Evolutionary conservation across 2,329 filamentous ascomycete genomes (phyloP), one percentile per base, ranked within the genome.

Genomic region (Monosporascus sp.): DNA sequence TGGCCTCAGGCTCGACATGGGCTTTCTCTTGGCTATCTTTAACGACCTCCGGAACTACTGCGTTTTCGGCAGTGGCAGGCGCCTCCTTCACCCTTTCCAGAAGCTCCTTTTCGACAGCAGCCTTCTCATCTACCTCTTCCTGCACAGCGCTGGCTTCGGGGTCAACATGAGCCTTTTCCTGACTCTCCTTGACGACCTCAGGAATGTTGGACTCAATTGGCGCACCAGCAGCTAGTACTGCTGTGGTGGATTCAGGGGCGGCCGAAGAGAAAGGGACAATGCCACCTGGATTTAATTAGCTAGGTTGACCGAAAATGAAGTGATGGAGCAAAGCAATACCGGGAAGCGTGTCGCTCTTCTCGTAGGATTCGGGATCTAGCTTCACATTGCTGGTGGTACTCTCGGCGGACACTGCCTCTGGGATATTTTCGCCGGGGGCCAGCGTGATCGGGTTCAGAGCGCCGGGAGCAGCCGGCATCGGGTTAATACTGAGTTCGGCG

Each of bases 361-460:
- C 87, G 71, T 97, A 97, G 1, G 90, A 93, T 61, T 85, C 89
- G 69, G 90, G 81, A 68, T 97, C 92, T 20, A 89, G 81, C 64
- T 85, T 83, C 65, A 96, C 81, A 49, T 90, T 86, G 55, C 75
- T 75, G 68, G 89, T 87, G 62, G 82, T 75, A 59, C 87, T 86
- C 69, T 89, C 88, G 49, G 79, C 71, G 47, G 84, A 84, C 61
- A 91, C 65, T 25, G 80, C 79, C 47, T 88, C 79, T 41, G 92
- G 92, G 9, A 96, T 81, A 68, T 85, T 84, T 74, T 96, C 89
- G 63, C 91, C 91, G 4, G 92, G 88, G 24, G 81, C 80, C 51
- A 96, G 79, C 63, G 81, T 79, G 68, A 97, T 82, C 7, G 93
- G 92, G 71, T 97, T 97, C 54, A 90, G 82, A 37, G 73, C 80